phyloP scores from a whole-genome alignment of 129 eudicot species.

The Artemisia annua region DNA sequence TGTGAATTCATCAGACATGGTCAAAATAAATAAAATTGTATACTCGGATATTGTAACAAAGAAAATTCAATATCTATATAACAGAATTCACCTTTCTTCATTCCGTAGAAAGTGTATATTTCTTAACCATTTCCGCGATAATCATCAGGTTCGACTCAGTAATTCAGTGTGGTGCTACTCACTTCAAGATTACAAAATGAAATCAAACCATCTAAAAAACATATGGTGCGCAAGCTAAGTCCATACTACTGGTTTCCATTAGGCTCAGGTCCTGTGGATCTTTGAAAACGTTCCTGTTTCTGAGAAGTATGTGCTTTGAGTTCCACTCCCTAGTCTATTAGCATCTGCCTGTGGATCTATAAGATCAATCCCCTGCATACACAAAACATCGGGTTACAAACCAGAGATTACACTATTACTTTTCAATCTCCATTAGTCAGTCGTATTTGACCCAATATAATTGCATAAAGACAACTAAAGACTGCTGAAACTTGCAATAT shows the following conservation, averaged over 20 bases:
- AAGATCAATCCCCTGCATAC: conserved; percentile 82
- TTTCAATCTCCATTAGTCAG: neutral
- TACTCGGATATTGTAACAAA: neutral
- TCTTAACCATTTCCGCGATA: neutral
- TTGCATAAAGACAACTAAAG: neutral
- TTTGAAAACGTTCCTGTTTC: conserved; percentile 96
- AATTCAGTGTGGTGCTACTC: neutral
- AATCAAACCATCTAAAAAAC: neutral
- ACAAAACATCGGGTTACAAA: neutral
- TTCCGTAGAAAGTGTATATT: neutral
- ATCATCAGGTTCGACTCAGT: neutral
- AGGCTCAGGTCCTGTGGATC: conserved; percentile 66
- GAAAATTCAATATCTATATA: neutral
- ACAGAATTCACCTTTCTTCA: conserved; percentile 3
- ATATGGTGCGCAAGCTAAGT: neutral
- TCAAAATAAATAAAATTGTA: conserved; percentile 2
- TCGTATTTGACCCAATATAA: neutral
- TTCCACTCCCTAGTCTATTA: conserved; percentile 85
- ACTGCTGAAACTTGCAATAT: no score
- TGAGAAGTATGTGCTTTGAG: conserved; percentile 93
- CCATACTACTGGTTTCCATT: neutral
- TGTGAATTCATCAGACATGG: conserved; percentile 23
- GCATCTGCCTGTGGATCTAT: conserved; percentile 91
- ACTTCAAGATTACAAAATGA: neutral
- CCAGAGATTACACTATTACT: neutral